phyloP scores from a whole-genome alignment of 129 eudicot genomes.

The Escallonia rubra region DNA sequence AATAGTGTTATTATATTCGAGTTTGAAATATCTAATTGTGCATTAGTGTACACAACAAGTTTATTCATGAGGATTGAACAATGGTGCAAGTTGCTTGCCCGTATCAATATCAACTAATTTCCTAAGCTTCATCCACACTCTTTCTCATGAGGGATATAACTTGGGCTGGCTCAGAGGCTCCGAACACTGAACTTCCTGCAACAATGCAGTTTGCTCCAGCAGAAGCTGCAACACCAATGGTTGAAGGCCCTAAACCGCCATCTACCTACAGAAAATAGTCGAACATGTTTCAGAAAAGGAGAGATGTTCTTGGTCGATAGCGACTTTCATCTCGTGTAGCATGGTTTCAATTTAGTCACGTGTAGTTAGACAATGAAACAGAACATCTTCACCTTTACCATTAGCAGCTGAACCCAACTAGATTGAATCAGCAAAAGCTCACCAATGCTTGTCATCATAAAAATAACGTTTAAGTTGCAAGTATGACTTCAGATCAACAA shows the following conservation, averaged over 20 bases:
- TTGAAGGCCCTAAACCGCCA: constrained; percentile 97
- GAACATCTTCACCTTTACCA: no score
- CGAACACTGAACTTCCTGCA: constrained; percentile 95
- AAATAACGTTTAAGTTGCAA: no score
- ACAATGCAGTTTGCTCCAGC: constrained; percentile 98
- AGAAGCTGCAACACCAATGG: constrained; percentile 70
- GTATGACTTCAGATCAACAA: no score
- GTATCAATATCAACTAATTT: constrained; percentile 7
- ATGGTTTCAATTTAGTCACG: no score
- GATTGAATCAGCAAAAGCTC: no score
- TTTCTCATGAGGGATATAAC: constrained; percentile 67
- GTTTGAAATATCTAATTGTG: neutral
- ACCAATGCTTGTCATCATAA: no score
- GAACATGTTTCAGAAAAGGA: neutral
- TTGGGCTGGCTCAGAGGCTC: constrained; percentile 78
- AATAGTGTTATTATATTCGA: neutral
- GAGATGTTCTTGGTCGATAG: no score
- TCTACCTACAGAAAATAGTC: constrained; percentile 57
- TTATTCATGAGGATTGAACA: neutral
- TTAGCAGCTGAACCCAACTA: no score
- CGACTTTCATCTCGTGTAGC: no score
- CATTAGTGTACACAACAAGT: neutral
- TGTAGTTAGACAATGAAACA: no score
- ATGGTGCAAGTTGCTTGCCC: constrained; percentile 8
- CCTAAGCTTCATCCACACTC: constrained; percentile 51